A percentile compares a stretch with the other conserved stretches of the same genome.
phyloP scores from a whole-genome alignment of 176 grass and related monocot genomes.

The Zoysia japonica region DNA sequence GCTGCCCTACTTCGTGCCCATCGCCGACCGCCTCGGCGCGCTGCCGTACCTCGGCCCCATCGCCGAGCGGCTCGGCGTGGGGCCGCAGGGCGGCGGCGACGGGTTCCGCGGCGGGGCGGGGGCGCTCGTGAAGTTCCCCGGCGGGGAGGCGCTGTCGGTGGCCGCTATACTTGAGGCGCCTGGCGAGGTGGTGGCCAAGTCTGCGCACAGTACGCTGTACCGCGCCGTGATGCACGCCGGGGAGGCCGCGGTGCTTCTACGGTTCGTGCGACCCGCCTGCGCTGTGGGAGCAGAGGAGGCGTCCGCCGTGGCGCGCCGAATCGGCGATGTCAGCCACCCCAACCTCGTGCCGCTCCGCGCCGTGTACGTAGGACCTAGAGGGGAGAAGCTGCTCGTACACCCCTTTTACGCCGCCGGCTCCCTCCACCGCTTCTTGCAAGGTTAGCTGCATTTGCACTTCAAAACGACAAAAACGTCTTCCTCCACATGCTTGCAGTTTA shows the following conservation, averaged over 20 bases:
- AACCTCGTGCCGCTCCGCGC: conserved; percentile 85
- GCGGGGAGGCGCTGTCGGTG: conserved; percentile 76
- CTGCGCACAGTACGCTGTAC: conserved; percentile 84
- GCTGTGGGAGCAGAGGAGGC: conserved; percentile 55
- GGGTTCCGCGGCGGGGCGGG: conserved; percentile 17
- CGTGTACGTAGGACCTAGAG: conserved; percentile 76
- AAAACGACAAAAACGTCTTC: too few relatives aligned
- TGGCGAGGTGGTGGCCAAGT: conserved; percentile 90
- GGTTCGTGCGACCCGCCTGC: conserved; percentile 85
- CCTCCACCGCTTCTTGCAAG: conserved; percentile 72
- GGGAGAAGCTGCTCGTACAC: conserved; percentile 92
- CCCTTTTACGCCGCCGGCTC: conserved; percentile 89
- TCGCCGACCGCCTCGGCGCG: conserved; percentile 62
- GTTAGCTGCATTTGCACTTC: conserved; percentile 21
- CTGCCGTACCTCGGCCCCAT: conserved; percentile 49
- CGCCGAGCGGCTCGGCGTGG: conserved; percentile 47
- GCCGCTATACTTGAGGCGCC: conserved; percentile 85
- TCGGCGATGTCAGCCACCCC: conserved; percentile 66
- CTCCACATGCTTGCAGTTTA: background rate
- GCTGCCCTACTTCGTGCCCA: conserved; percentile 60
- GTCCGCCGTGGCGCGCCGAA: conserved; percentile 47
- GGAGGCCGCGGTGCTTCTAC: conserved; percentile 64
- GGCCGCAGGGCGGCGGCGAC: background rate
- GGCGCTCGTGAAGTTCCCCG: conserved; percentile 73
- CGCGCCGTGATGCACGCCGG: conserved; percentile 62